Conservation (phyloP, 2,329 filamentous ascomycete species). For the Fusarium austroafricanum region DNA sequence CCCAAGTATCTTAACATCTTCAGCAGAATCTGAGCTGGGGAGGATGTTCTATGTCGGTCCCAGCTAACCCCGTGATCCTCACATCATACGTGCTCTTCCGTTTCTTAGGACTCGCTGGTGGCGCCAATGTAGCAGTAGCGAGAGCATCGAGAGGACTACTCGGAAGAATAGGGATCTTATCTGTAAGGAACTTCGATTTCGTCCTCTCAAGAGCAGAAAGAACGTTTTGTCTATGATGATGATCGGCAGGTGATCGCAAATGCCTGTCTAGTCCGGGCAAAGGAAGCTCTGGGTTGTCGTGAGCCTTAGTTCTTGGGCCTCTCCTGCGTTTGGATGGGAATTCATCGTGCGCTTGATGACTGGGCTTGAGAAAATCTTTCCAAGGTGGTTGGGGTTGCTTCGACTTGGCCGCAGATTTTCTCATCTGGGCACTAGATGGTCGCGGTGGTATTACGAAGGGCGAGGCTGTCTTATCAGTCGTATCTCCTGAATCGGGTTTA, state of each 20-base stretch:
- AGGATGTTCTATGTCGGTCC: not conserved
- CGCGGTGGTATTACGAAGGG: conserved; percentile 1
- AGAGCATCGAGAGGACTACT: conserved; percentile 5
- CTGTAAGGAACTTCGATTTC: conserved; percentile 46
- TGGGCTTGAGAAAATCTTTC: conserved; percentile 29
- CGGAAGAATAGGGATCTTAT: conserved; percentile 13
- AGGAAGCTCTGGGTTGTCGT: conserved; percentile 38
- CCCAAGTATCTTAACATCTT: not conserved
- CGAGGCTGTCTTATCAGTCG: not conserved
- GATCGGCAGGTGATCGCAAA: conserved; percentile 23
- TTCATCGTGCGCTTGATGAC: not conserved
- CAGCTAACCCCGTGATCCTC: not conserved
- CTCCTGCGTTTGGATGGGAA: conserved; percentile 28
- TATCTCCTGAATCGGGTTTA: not conserved
- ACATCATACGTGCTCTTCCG: conserved; percentile 9
- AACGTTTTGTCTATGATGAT: conserved; percentile 41
- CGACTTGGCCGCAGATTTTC: not conserved
- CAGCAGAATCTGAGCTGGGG: conserved; percentile 9
- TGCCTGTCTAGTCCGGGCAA: conserved; percentile 43
- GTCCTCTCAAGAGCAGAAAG: conserved; percentile 46
- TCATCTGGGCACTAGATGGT: not conserved
- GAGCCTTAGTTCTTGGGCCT: conserved; percentile 17
- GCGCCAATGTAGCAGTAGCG: not conserved
- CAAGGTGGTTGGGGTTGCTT: conserved; percentile 16
- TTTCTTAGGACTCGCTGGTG: conserved; percentile 15